These are phyloP conservation scores for Clonostachys rhizophaga DNA, from an alignment of 2,329 filamentous ascomycete species.

Conservation along the genomic window DNA sequence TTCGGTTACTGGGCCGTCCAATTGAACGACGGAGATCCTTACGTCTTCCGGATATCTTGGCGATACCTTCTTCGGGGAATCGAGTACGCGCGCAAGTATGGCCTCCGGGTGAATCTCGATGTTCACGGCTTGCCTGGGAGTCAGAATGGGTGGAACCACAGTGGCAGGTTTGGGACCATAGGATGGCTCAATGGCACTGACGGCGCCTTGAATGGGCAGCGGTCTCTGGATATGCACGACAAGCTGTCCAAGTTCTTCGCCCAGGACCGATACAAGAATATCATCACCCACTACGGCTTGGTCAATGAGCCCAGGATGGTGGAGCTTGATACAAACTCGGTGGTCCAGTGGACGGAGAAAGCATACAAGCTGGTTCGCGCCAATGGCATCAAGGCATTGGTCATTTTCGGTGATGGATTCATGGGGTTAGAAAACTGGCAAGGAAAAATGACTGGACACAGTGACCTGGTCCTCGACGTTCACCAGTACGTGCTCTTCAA, in stretches of 20 bases:
- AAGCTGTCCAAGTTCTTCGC: slow-evolving; percentile 88
- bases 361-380: slow-evolving; percentile 68
- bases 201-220: slow-evolving; percentile 71
- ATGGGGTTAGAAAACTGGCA: slow-evolving; percentile 90
- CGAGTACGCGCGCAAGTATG: slow-evolving; percentile 90
- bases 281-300: slow-evolving; percentile 89
- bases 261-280: slow-evolving; percentile 86
- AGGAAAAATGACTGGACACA: slow-evolving; percentile 67
- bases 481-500: slow-evolving; percentile 99
- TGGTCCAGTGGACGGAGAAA: slow-evolving; percentile 74
- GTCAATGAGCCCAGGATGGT: slow-evolving; percentile 94
- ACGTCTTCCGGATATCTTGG: slow-evolving; percentile 83
- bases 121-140: slow-evolving; percentile 87
- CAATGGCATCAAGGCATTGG: slow-evolving; percentile 67
- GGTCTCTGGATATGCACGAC: slow-evolving; percentile 83
- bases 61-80: slow-evolving; percentile 88
- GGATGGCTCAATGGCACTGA: slow-evolving; percentile 90
- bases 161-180: slow-evolving; percentile 74
- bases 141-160: slow-evolving; percentile 98
- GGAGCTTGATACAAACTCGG: slow-evolving; percentile 57
- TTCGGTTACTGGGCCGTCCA: slow-evolving; percentile 94
- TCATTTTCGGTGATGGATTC: slow-evolving; percentile 95
- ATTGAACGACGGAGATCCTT: slow-evolving; percentile 81
- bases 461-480: slow-evolving; percentile 83
- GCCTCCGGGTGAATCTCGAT: slow-evolving; percentile 88